Conservation (phyloP, 2,329 filamentous ascomycete genomes). For the Fusarium hostae region DNA sequence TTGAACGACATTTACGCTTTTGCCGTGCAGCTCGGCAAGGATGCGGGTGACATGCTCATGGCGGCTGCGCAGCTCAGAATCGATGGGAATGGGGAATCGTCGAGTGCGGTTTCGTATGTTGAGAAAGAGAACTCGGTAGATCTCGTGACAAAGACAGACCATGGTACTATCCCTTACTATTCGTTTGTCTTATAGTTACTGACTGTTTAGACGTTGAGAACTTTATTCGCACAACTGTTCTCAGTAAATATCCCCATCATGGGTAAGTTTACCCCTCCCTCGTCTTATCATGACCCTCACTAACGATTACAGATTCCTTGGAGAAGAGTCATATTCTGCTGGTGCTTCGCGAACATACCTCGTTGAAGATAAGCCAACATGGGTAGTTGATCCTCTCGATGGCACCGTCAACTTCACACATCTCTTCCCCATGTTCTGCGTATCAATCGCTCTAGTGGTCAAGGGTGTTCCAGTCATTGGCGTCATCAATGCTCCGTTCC, state of each 20-base stretch:
- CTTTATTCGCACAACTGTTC: constrained; percentile 72
- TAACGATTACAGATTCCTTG: constrained; percentile 69
- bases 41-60: constrained; percentile 75
- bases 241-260: constrained; percentile 71
- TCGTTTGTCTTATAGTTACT: not conserved
- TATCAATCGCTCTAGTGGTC: constrained; percentile 77
- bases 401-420: constrained; percentile 87
- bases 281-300: not conserved
- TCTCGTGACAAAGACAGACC: constrained; percentile 80
- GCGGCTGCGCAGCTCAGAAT: constrained; percentile 60
- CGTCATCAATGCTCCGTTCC: constrained; percentile 77
- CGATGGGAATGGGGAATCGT: constrained; percentile 32
- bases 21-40: constrained; percentile 75
- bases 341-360: constrained; percentile 75
- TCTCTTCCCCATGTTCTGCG: constrained; percentile 83
- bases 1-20: constrained; percentile 76
- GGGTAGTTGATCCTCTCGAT: constrained; percentile 82
- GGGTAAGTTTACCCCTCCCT: constrained; percentile 58
- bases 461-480: constrained; percentile 71
- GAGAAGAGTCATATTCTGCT: constrained; percentile 80
- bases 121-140: constrained; percentile 83
- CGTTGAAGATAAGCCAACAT: constrained; percentile 72
- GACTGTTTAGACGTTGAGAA: constrained; percentile 71
- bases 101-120: constrained; percentile 39
- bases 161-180: constrained; percentile 59